These are phyloP conservation scores for Fusarium devonianum DNA, from an alignment of 2,329 filamentous ascomycete genomes.

Conservation along the genomic window DNA sequence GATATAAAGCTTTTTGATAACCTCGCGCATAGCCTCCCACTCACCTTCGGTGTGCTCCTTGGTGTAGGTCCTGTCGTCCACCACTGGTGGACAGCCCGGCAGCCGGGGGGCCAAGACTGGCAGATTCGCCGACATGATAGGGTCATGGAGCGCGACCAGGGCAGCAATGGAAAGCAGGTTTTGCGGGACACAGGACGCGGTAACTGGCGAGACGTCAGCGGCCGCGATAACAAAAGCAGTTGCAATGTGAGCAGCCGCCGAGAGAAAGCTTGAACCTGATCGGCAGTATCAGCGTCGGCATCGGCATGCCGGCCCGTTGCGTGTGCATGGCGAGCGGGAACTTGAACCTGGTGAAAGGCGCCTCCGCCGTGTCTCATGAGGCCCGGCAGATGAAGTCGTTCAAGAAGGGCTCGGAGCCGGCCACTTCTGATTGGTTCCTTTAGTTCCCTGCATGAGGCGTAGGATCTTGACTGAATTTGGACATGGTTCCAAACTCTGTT, in stretches of 20 bases:
- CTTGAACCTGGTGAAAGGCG: conserved; percentile 34
- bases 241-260: conserved; percentile 16
- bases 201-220: conserved; percentile 19
- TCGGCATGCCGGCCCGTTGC: conserved; percentile 39
- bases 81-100: conserved; percentile 39
- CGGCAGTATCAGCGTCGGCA: conserved; percentile 28
- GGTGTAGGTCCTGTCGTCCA: conserved; percentile 39
- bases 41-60: conserved; percentile 49
- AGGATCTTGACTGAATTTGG: conserved; percentile 31
- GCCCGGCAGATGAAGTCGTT: conserved; percentile 26
- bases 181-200: conserved; percentile 7
- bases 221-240: conserved; percentile 12
- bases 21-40: conserved; percentile 45
- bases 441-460: conserved; percentile 37
- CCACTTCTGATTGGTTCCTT: conserved; percentile 32
- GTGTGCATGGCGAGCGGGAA: conserved; percentile 39
- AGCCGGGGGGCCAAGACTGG: conserved; percentile 47
- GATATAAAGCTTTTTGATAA: conserved; percentile 47
- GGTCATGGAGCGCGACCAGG: conserved; percentile 17
- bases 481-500: conserved; percentile 19
- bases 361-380: conserved; percentile 21
- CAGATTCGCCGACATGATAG: conserved; percentile 40
- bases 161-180: not conserved
- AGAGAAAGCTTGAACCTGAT: conserved; percentile 22
- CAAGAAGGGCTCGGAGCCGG: conserved; percentile 21